Conservation (phyloP, 2,329 filamentous ascomycete genomes). For the Cercospora zeae-maydis region DNA sequence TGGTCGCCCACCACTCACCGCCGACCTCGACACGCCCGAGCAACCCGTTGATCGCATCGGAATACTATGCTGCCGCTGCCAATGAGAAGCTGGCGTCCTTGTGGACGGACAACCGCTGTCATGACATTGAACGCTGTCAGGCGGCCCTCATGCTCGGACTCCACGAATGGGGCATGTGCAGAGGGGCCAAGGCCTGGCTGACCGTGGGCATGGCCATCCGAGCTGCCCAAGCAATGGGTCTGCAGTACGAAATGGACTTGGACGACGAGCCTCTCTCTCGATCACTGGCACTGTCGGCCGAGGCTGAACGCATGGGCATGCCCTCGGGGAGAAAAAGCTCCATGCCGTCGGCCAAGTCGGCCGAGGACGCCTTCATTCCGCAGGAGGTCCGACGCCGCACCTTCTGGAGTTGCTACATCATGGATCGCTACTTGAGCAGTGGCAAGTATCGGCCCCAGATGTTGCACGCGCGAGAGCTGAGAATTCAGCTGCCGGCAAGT, state of each 20-base stretch:
- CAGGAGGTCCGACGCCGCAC: conserved; percentile 65
- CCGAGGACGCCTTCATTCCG: conserved; percentile 49
- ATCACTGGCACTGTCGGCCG: conserved; percentile 39
- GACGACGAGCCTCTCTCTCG: conserved; percentile 37
- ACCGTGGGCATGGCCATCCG: conserved; percentile 59
- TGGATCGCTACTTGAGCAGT: conserved; percentile 66
- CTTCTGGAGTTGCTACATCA: conserved; percentile 70
- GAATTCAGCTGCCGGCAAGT: conserved; percentile 65
- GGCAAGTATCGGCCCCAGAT: conserved; percentile 60
- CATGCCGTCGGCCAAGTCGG: conserved; percentile 25
- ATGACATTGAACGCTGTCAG: conserved; percentile 62
- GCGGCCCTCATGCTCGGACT: conserved; percentile 67
- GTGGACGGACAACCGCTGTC: conserved; percentile 46
- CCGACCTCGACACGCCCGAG: conserved; percentile 45
- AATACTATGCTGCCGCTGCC: conserved; percentile 62
- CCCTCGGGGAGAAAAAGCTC: conserved; percentile 24
- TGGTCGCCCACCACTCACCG: conserved; percentile 55
- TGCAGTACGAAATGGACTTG: conserved; percentile 55
- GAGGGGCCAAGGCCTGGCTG: conserved; percentile 62
- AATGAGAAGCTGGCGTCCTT: conserved; percentile 51
- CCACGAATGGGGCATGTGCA: conserved; percentile 67
- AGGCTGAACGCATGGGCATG: conserved; percentile 41
- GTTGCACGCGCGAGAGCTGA: conserved; percentile 57
- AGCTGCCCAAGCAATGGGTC: conserved; percentile 59
- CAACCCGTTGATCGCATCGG: conserved; percentile 57